Conservation (phyloP, 2,329 filamentous ascomycete genomes). For the Colletotrichum graminicola region DNA sequence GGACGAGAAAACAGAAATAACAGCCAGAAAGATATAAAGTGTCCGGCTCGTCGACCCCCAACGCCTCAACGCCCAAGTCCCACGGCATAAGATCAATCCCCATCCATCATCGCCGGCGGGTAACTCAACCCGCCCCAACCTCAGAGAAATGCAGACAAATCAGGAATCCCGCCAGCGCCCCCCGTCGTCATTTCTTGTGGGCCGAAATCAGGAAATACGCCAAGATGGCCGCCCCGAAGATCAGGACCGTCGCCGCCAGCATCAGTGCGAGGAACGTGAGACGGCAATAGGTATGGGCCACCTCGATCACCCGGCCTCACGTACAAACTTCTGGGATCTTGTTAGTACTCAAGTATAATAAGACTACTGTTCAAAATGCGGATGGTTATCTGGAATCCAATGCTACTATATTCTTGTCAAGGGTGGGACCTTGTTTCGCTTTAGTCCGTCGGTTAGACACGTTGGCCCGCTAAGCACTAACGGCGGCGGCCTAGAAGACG, state of each 20-base stretch:
- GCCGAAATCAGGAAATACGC: slow-evolving; percentile 7
- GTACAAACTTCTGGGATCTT: too few species aligned
- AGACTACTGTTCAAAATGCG: too few species aligned
- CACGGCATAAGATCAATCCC: neutral
- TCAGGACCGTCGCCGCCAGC: neutral
- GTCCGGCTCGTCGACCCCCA: neutral
- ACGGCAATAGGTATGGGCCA: too few species aligned
- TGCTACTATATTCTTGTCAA: too few species aligned
- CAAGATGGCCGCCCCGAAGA: slow-evolving; percentile 21
- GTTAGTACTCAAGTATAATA: too few species aligned
- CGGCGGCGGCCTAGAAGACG: too few species aligned
- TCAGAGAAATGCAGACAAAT: neutral
- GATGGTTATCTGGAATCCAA: too few species aligned
- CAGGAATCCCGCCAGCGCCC: neutral
- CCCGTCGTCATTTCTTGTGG: neutral
- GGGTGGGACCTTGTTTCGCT: too few species aligned
- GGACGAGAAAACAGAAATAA: too few species aligned
- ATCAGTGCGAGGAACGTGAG: slow-evolving; percentile 8
- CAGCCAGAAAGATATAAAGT: neutral
- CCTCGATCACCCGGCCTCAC: too few species aligned
- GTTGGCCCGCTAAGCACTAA: too few species aligned
- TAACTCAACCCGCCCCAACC: neutral
- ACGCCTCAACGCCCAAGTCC: neutral
- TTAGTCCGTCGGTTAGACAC: too few species aligned
- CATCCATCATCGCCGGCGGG: neutral